A percentile compares a stretch with the other conserved stretches of the same genome.
These are phyloP conservation scores for Diaporthe nobilis DNA, from an alignment of 2,329 filamentous ascomycete genomes.

Conservation along the genomic window DNA sequence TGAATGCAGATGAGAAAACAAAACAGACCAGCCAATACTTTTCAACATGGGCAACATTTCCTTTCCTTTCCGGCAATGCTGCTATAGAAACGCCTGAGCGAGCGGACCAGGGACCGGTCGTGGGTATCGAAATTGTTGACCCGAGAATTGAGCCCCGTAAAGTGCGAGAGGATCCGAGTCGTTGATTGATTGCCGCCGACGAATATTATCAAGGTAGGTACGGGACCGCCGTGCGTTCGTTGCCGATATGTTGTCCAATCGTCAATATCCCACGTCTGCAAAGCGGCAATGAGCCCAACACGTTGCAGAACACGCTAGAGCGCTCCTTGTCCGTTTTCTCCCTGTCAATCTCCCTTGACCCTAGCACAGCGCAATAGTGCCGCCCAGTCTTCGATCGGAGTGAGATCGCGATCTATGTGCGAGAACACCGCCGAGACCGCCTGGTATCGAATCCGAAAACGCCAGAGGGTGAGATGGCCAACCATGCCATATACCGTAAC, in stretches of 20 bases:
- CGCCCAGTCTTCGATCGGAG: constrained; percentile 25
- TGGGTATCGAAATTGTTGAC: neutral
- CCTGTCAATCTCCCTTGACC: neutral
- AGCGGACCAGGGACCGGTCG: neutral
- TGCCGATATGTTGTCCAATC: neutral
- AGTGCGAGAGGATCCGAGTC: neutral
- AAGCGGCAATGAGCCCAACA: neutral
- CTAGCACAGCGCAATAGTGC: constrained; percentile 21
- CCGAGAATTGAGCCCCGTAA: too few relatives aligned
- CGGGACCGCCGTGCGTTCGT: neutral
- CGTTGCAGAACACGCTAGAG: neutral
- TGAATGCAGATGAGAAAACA: constrained; percentile 21
- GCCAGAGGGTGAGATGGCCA: constrained; percentile 40
- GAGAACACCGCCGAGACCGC: constrained; percentile 34
- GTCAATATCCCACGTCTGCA: neutral
- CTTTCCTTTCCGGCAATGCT: constrained; percentile 23
- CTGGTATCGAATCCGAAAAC: constrained; percentile 42
- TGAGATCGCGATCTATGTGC: constrained; percentile 35
- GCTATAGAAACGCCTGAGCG: constrained; percentile 18
- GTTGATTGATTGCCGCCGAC: neutral
- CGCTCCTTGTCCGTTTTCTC: neutral
- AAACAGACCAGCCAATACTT: constrained; percentile 33
- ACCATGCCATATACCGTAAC: constrained; percentile 43
- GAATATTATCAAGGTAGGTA: neutral
- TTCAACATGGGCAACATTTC: constrained; percentile 13